Evolutionary conservation across 1,284 basidiomycete species (phyloP), one percentile per base, ranked within the genome.

Genomic region (Microbotryomycetes sp.): DNA sequence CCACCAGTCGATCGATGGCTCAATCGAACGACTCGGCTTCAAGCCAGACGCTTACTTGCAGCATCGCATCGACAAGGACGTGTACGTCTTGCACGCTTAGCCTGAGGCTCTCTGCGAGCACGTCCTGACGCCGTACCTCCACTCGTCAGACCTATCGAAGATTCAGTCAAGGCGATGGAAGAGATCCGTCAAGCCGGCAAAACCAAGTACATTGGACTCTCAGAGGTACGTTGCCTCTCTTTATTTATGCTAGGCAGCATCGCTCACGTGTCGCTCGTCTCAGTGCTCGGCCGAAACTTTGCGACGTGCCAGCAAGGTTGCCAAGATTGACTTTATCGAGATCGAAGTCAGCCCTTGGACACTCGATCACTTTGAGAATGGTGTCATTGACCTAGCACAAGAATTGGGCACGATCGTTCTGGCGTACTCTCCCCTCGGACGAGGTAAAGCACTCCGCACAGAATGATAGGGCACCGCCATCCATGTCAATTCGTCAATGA

Each of bases 401-500:
- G 71, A 77, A 64, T 66, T 53, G 68, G 74, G 75, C 3, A 71
- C 79, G 14, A 72, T 83, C 22, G 77, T 87, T 47, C 77, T 86
- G 4, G 83, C 84, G 3, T 87, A 86, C 71, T 80, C 80, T 14
- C 83, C 83, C 0, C 77, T 86, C 15, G 84, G 83, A 1, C 76
- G 84, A n/a, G 65, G 63, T 58, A 14, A 48, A n/a, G n/a, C n/a
- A n/a, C n/a, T n/a, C n/a, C n/a, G n/a, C n/a, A n/a, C n/a, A n/a
- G n/a, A n/a, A n/a, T n/a, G n/a, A n/a, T n/a, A n/a, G n/a, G n/a
- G n/a, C n/a, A n/a, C n/a, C n/a, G n/a, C n/a, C n/a, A n/a, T n/a
- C n/a, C n/a, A n/a, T n/a, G n/a, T n/a, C n/a, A n/a, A n/a, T n/a
- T n/a, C n/a, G n/a, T n/a, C n/a, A n/a, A n/a, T n/a, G n/a, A n/a